Evolutionary conservation across 106 monocot species (phyloP), one percentile per base, ranked within the genome.

Genomic region (Dioscorea alata): DNA sequence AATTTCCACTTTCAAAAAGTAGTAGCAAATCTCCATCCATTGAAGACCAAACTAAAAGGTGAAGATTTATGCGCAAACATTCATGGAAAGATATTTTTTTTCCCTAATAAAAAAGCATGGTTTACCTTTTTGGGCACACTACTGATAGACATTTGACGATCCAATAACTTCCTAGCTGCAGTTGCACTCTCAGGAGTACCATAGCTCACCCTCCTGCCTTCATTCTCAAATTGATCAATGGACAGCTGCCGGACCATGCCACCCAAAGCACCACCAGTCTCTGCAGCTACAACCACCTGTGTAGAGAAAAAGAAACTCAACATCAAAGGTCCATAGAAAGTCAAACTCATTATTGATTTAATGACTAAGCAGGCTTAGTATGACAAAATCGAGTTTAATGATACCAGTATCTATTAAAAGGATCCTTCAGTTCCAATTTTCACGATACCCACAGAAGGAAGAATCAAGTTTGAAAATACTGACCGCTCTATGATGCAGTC

Each of bases 171-270:
- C 64, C 97, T 84, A 64, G 97, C 97, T 63, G 97, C 97, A 65
- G 87, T 85, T 56, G 87, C 97, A 87, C 65, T 99, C 77, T 99
- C 97, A 71, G 90, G 92, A 70, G 97, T 99, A 60, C 97, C 97
- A 83, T 99, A 99, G 69, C 86, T 92, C 42, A 99, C 97, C 68
- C 97, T 82, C 68, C 97, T 87, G 20, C 97, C 92, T 78, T 99
- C 97, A 85, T 99, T 99, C 75, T 99, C 97, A 83, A 99, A 99
- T 51, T 92, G 97, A 61, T 99, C 97, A 25, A 99, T 99, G 21
- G 97, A 92, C 34, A 99, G 92, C 74, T 92, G 92, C 23, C 97
- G 79, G 48, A 92, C 92, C 90, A 99, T 77, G 31, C 97, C 97
- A 69, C 97, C 97, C 72, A 87, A 77, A 69, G 90, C 97, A 81